These are phyloP conservation scores for Phylloporus arenicola DNA, from an alignment of 768 basidiomycete species.

Conservation along the genomic window DNA sequence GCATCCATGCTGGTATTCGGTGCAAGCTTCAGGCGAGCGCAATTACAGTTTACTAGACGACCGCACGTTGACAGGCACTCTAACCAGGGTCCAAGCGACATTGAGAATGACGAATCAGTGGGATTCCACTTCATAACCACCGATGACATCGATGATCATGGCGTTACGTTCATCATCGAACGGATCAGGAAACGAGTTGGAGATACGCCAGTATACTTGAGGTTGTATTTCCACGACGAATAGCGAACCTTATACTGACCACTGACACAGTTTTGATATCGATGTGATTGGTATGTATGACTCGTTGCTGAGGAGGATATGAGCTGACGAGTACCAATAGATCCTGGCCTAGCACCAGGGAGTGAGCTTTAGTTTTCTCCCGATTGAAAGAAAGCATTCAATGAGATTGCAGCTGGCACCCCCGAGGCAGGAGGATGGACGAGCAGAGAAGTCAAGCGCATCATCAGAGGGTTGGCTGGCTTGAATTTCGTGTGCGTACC, in stretches of 20 bases:
- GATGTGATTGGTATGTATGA: slow-evolving; percentile 57
- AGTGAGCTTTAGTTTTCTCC: too few species aligned
- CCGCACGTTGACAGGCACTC: neutral
- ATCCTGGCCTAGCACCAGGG: slow-evolving; percentile 46
- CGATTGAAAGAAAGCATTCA: too few species aligned
- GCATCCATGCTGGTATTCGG: slow-evolving; percentile 77
- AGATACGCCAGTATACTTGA: slow-evolving; percentile 69
- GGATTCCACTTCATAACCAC: slow-evolving; percentile 45
- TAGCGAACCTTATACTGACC: neutral
- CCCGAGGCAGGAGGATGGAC: too few species aligned
- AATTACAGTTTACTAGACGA: too few species aligned
- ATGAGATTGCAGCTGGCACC: too few species aligned
- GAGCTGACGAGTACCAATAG: too few species aligned
- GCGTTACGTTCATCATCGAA: slow-evolving; percentile 61
- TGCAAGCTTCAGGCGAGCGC: slow-evolving; percentile 53
- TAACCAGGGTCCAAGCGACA: slow-evolving; percentile 20
- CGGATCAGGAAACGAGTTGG: slow-evolving; percentile 72
- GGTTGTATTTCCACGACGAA: slow-evolving; percentile 27
- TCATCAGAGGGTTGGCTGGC: slow-evolving; percentile 72
- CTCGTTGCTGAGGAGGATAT: neutral
- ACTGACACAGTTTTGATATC: slow-evolving; percentile 57
- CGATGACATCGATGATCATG: slow-evolving; percentile 80
- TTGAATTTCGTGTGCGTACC: slow-evolving; percentile 66
- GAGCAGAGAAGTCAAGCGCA: slow-evolving; percentile 59
- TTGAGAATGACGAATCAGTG: slow-evolving; percentile 62